phyloP scores from a whole-genome alignment of 2,329 filamentous ascomycete genomes.

The Cladosporium sp. region DNA sequence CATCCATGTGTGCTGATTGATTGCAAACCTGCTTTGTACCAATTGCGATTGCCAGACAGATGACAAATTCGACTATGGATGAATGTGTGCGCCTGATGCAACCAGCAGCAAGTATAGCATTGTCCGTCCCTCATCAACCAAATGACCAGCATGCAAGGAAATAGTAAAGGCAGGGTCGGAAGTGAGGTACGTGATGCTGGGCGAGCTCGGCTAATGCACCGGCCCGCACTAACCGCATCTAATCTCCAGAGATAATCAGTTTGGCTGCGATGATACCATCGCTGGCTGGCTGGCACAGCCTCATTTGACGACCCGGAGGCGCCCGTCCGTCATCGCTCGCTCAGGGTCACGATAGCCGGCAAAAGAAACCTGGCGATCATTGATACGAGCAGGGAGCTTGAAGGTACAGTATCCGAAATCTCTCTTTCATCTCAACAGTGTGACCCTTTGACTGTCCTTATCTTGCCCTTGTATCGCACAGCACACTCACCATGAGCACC shows the following conservation, averaged over 20 bases:
- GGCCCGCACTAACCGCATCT: neutral
- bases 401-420: neutral
- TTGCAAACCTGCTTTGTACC: no score
- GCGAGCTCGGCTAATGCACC: no score
- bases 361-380: neutral
- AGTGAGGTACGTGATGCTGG: no score
- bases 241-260: neutral
- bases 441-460: neutral
- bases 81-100: no score
- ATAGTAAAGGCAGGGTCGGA: no score
- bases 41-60: no score
- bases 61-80: no score
- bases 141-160: neutral
- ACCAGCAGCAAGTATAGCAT: neutral
- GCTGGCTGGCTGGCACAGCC: neutral
- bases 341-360: constrained; percentile 1
- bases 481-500: constrained; percentile 47
- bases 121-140: neutral
- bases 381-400: neutral
- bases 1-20: no score
- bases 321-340: constrained; percentile 1
- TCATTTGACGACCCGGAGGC: neutral
- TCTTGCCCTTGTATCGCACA: neutral
- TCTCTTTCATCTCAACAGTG: neutral
- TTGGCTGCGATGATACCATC: neutral